Conservation (phyloP, 495 filamentous ascomycete genomes). For the Xylaria intraflava region DNA sequence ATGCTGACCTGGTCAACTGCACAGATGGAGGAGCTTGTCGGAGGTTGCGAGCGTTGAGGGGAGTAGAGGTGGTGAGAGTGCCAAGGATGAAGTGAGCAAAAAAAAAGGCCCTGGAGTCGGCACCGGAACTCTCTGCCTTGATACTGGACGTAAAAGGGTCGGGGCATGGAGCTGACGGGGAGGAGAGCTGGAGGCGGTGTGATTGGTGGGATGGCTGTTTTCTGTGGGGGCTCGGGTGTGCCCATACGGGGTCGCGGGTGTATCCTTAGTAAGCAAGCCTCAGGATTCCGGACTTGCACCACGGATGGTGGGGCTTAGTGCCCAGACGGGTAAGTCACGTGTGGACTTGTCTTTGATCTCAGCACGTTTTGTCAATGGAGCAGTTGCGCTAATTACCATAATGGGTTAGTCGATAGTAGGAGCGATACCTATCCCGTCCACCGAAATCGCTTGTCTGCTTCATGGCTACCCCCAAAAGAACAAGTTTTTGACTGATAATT, state of each 20-base stretch:
- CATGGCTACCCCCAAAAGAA: too few relatives aligned
- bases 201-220: constrained; percentile 16
- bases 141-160: background rate
- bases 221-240: constrained; percentile 6
- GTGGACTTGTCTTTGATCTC: too few relatives aligned
- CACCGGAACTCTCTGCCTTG: constrained; percentile 2
- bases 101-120: constrained; percentile 8
- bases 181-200: background rate
- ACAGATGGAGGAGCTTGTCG: constrained; percentile 7
- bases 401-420: too few relatives aligned
- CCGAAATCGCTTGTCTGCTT: too few relatives aligned
- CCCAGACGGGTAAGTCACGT: too few relatives aligned
- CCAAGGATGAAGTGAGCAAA: constrained; percentile 8
- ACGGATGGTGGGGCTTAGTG: too few relatives aligned
- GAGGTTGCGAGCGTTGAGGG: background rate
- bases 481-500: too few relatives aligned
- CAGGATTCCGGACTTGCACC: too few relatives aligned
- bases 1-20: constrained; percentile 7
- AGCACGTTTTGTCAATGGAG: too few relatives aligned
- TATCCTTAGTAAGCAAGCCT: background rate
- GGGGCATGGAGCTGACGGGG: constrained; percentile 1
- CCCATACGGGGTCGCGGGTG: background rate
- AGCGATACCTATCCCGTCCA: too few relatives aligned
- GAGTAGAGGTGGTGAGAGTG: background rate
- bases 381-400: too few relatives aligned